Percentiles rank a stretch among this genome's conserved stretches.
These are phyloP conservation scores for Cynara cardunculus DNA, from an alignment of 129 eudicot species.

Conservation along the genomic window DNA sequence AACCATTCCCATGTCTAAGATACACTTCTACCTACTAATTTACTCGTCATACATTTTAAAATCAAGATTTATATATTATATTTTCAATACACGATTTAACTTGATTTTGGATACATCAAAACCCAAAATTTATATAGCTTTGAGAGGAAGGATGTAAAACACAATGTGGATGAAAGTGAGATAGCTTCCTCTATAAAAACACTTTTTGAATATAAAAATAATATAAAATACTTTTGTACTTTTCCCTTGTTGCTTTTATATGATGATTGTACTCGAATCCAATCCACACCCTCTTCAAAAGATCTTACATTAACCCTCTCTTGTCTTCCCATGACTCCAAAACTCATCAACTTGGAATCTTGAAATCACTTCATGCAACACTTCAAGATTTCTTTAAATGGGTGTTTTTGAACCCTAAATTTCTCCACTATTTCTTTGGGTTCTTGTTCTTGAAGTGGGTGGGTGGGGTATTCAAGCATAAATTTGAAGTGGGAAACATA, in stretches of 20 bases:
- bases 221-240: neutral
- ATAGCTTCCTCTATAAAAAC: neutral
- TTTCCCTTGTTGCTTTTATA: constrained; percentile 4
- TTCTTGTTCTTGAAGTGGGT: constrained; percentile 1
- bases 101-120: no score
- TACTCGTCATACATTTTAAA: no score
- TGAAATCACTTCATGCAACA: constrained; percentile 2
- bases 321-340: constrained; percentile 10
- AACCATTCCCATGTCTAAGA: no score
- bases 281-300: constrained; percentile 30
- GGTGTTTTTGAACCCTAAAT: neutral
- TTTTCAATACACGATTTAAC: no score
- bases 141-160: no score
- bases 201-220: neutral
- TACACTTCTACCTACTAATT: no score
- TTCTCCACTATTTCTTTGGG: neutral
- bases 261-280: constrained; percentile 23
- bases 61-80: no score
- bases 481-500: neutral
- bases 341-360: constrained; percentile 5
- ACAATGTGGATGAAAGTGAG: neutral
- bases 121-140: no score
- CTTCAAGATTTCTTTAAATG: constrained; percentile 11
- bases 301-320: constrained; percentile 17
- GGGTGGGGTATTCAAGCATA: neutral